These are phyloP conservation scores for Tricladium varicosporioides DNA, from an alignment of 2,329 filamentous ascomycete genomes.

Conservation along the genomic window DNA sequence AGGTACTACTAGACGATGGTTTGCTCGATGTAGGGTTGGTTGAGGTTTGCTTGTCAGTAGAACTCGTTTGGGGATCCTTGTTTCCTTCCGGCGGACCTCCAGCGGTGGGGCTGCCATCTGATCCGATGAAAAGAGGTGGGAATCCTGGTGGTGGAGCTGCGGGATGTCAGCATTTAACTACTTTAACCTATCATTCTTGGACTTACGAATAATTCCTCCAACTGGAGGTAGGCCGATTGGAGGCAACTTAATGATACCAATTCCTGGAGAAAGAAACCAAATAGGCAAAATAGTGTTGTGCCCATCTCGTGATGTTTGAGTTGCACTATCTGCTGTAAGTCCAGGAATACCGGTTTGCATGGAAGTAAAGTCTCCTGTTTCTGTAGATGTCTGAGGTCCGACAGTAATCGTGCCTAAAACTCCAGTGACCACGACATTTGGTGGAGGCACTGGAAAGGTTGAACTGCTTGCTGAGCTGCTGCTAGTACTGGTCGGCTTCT, in stretches of 20 bases:
- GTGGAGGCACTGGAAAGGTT: constrained; percentile 1
- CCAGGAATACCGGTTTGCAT: constrained; percentile 8
- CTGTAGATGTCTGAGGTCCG: constrained; percentile 9
- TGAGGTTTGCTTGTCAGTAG: background rate
- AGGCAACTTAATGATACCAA: constrained; percentile 8
- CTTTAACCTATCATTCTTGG: background rate
- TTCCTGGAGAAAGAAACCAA: constrained; percentile 5
- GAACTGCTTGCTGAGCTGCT: no score
- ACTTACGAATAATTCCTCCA: constrained; percentile 8
- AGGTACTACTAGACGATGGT: no score
- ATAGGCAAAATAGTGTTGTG: constrained; percentile 11
- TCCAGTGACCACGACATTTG: constrained; percentile 4
- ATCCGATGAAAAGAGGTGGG: constrained; percentile 8
- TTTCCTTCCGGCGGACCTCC: constrained; percentile 7
- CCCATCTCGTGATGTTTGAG: constrained; percentile 1
- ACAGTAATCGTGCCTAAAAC: constrained; percentile 1
- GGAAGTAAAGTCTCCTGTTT: constrained; percentile 3
- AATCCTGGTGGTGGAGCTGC: constrained; percentile 5
- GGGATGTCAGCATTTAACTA: background rate
- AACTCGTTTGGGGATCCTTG: constrained; percentile 8
- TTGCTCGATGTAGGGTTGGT: background rate
- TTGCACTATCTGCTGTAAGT: constrained; percentile 8
- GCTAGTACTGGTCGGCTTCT: background rate
- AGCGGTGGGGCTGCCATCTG: constrained; percentile 4
- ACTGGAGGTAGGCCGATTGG: background rate